Evolutionary conservation across 2,329 filamentous ascomycete genomes (phyloP), one percentile per base, ranked within the genome.

Genomic region (Colletotrichum destructivum): DNA sequence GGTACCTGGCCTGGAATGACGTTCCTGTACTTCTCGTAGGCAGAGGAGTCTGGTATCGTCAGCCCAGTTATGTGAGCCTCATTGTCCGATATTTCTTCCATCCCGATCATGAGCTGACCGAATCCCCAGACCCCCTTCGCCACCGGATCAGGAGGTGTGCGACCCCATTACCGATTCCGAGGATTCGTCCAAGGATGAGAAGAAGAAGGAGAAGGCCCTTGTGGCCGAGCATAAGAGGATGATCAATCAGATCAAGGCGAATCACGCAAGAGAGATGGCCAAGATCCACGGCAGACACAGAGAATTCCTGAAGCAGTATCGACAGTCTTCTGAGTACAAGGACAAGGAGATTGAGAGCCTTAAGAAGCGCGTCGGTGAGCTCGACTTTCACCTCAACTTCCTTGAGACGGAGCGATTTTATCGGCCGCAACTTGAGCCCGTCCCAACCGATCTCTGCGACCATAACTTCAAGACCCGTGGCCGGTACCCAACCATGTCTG

Each of bases 1-100:
- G 68, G 63, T 59, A 59, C 68, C 68, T 59, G 63, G 68, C 68
- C 68, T 67, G 68, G 56, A 11, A 35, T 13, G 13, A 26, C 63
- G 55, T 26, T 26, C 51, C 23, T 35, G 55, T 9, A 47, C 21
- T 55, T 26, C 56, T 54, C 40, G 13, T 70, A 70, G 68, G 31
- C 51, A n/a, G 38, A 56, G 68, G 38, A 60, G 47, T 26, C 18
- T 18, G 49, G 15, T 44, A 16, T 46, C 12, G 18, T 46, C 35
- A 21, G 38, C n/a, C 56, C 49, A 56, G 63, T 62, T 67, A 70
- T 67, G 68, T 70, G 56, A 70, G 68, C 21, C 21, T 61, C 16
- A 12, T 12, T 2, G 11, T n/a, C 38, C 31, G 13, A 18, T 15
- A 18, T 62, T n/a, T 5, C n/a, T 13, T 13, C 4, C 15, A 62